phyloP scores from a whole-genome alignment of 106 monocot genomes.

The Phalaenopsis aphrodite region DNA sequence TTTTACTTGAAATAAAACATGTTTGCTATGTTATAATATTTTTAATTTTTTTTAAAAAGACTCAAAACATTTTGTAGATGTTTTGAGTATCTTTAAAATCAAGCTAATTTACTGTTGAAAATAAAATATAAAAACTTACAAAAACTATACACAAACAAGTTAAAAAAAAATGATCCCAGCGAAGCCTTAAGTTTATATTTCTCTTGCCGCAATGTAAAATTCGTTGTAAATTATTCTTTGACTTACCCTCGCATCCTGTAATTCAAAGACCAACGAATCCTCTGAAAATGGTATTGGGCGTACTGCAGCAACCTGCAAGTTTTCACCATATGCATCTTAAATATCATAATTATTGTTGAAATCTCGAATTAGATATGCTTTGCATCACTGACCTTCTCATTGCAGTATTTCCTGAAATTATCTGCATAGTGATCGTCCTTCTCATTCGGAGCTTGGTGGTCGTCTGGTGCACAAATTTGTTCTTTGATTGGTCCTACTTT shows the following conservation, averaged over 20 bases:
- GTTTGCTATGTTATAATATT: no score
- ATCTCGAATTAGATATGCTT: neutral
- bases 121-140: no score
- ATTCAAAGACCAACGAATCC: slow-evolving; percentile 62
- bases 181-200: no score
- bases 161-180: no score
- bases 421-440: neutral
- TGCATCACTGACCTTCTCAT: slow-evolving; percentile 46
- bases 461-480: slow-evolving; percentile 10
- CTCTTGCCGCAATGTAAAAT: no score
- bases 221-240: neutral
- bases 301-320: slow-evolving; percentile 54
- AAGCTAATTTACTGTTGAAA: no score
- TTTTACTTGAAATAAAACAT: no score
- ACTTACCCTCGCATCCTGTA: slow-evolving; percentile 84
- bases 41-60: no score
- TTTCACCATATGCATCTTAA: neutral
- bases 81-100: no score
- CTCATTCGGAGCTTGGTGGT: neutral
- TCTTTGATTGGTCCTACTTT: slow-evolving; percentile 1
- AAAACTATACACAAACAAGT: no score
- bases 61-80: no score
- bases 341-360: neutral
- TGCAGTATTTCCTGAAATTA: slow-evolving; percentile 29
- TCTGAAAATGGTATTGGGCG: slow-evolving; percentile 75